phyloP scores from a whole-genome alignment of 2,329 filamentous ascomycete genomes.

The Pseudogymnoascus sp. region DNA sequence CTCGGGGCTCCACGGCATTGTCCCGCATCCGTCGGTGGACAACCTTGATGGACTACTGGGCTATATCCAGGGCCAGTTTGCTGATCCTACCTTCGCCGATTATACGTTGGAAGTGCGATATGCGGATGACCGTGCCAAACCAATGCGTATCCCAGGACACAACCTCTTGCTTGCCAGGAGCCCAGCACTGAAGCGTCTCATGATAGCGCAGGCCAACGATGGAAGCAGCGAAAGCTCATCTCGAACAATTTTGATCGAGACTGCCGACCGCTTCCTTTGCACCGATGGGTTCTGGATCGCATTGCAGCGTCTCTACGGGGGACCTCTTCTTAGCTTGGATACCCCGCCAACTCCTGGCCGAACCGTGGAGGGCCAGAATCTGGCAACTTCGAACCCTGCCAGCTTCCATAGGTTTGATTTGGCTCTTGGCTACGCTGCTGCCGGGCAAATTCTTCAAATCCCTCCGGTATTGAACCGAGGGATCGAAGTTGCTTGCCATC shows the following conservation, averaged over 20 bases:
- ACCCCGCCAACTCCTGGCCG: constrained; percentile 24
- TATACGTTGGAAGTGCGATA: constrained; percentile 42
- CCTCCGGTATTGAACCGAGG: constrained; percentile 49
- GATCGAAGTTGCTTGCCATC: constrained; percentile 49
- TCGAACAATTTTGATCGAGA: constrained; percentile 39
- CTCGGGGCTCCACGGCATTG: constrained; percentile 15
- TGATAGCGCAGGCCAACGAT: constrained; percentile 24
- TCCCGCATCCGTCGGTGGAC: constrained; percentile 18
- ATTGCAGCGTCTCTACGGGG: constrained; percentile 50
- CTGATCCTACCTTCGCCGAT: constrained; percentile 36
- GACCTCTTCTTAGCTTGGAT: constrained; percentile 38
- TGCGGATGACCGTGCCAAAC: constrained; percentile 32
- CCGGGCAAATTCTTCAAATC: constrained; percentile 51
- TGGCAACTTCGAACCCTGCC: constrained; percentile 22
- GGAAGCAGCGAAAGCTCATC: constrained; percentile 25
- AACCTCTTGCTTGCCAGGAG: constrained; percentile 50
- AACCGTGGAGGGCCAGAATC: constrained; percentile 11
- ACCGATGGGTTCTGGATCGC: constrained; percentile 50
- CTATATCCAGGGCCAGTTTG: constrained; percentile 36
- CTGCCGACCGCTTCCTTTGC: constrained; percentile 45
- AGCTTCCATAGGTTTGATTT: constrained; percentile 38
- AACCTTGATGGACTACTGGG: constrained; percentile 33
- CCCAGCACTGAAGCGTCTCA: constrained; percentile 32
- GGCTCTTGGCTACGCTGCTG: constrained; percentile 57
- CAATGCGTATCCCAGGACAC: constrained; percentile 45